phyloP scores from a whole-genome alignment of 495 filamentous ascomycete genomes.

The Neurospora africana region DNA sequence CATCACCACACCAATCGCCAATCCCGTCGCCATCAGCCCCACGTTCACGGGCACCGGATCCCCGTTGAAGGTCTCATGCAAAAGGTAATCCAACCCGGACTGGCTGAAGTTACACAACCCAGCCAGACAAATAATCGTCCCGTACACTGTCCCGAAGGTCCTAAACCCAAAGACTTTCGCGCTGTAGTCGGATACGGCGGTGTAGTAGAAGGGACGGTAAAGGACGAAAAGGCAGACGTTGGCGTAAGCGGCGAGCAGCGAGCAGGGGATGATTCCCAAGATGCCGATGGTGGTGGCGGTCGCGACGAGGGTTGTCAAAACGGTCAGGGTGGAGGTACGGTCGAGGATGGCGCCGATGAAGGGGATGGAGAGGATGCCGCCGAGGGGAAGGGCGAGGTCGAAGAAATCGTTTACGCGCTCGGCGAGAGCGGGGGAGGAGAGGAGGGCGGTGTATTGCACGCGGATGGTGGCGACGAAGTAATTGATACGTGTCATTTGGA shows the following conservation, averaged over 20 bases:
- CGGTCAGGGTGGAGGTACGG: conserved; percentile 58
- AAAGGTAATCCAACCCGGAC: conserved; percentile 63
- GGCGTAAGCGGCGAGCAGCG: conserved; percentile 56
- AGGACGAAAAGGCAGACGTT: conserved; percentile 73
- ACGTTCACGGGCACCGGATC: conserved; percentile 76
- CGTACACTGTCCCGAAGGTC: conserved; percentile 93
- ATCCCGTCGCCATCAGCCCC: conserved; percentile 48
- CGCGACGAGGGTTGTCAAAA: conserved; percentile 62
- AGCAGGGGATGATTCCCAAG: conserved; percentile 61
- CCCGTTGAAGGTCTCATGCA: conserved; percentile 57
- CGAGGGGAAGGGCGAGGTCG: conserved; percentile 78
- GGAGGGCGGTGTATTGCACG: conserved; percentile 71
- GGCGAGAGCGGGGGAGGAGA: conserved; percentile 49
- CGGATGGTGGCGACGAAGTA: conserved; percentile 93
- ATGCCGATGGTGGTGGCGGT: conserved; percentile 68
- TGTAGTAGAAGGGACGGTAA: conserved; percentile 69
- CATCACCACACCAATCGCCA: conserved; percentile 47
- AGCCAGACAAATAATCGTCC: conserved; percentile 81
- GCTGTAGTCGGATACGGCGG: conserved; percentile 68
- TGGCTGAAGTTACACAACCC: conserved; percentile 85
- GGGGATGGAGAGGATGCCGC: conserved; percentile 73
- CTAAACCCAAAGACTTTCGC: conserved; percentile 95
- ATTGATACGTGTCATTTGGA: conserved; percentile 94
- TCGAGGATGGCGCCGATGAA: conserved; percentile 84
- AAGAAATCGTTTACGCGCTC: conserved; percentile 68